These are phyloP conservation scores for Cudoniella acicularis DNA, from an alignment of 495 filamentous ascomycete species.

Conservation along the genomic window DNA sequence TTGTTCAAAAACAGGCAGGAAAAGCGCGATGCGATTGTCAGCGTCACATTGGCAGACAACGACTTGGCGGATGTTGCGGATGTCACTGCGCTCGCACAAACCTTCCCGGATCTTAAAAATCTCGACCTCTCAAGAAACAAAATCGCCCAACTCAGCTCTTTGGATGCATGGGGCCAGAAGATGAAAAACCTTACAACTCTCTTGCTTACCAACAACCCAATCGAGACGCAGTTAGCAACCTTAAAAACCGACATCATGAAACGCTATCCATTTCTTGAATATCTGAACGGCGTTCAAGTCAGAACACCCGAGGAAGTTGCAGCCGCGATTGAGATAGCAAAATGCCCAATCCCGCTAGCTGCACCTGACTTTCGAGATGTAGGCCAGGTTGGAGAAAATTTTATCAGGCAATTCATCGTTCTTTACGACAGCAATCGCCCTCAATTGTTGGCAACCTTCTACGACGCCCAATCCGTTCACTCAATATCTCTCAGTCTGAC, in stretches of 20 bases:
- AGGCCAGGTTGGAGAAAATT: slow-evolving; percentile 66
- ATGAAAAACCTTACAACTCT: slow-evolving; percentile 76
- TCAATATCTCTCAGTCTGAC: slow-evolving; percentile 65
- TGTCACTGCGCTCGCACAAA: slow-evolving; percentile 67
- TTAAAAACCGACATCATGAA: slow-evolving; percentile 68
- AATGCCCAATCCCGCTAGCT: slow-evolving; percentile 63
- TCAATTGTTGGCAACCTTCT: slow-evolving; percentile 59
- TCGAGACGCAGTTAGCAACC: slow-evolving; percentile 52
- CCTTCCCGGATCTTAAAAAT: slow-evolving; percentile 78
- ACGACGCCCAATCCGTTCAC: slow-evolving; percentile 75
- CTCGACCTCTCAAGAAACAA: slow-evolving; percentile 81
- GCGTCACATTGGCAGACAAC: slow-evolving; percentile 75
- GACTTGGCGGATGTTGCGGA: slow-evolving; percentile 62
- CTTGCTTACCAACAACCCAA: slow-evolving; percentile 70
- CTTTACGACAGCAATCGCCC: slow-evolving; percentile 71
- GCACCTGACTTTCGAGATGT: slow-evolving; percentile 73
- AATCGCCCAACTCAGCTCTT: slow-evolving; percentile 49
- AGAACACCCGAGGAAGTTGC: slow-evolving; percentile 64
- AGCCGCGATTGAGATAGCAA: slow-evolving; percentile 37
- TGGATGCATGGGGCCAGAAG: slow-evolving; percentile 69
- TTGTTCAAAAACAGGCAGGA: slow-evolving; percentile 61
- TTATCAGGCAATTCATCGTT: slow-evolving; percentile 69
- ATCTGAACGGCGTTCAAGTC: slow-evolving; percentile 67
- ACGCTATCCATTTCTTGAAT: slow-evolving; percentile 76
- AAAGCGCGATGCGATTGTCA: slow-evolving; percentile 68